A percentile compares a stretch with the other conserved stretches of the same genome.
phyloP scores from a whole-genome alignment of 2,329 filamentous ascomycete species.

The Juglanconis juglandina region DNA sequence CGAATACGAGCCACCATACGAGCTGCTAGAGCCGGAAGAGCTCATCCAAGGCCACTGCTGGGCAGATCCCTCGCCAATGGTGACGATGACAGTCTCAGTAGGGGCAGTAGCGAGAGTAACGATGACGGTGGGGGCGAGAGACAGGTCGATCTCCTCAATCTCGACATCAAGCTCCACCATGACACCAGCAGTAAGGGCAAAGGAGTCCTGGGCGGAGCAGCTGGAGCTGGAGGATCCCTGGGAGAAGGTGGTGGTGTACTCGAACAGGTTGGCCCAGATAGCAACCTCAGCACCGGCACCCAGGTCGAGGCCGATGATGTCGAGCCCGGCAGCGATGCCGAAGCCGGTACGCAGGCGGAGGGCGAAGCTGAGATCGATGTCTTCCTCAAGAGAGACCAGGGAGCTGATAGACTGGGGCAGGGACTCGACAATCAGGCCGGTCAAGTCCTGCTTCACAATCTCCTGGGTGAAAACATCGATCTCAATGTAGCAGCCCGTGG shows the following conservation, averaged over 20 bases:
- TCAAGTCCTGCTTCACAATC: conserved; percentile 23
- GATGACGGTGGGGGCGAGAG: conserved; percentile 26
- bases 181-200: conserved; percentile 25
- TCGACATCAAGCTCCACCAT: conserved; percentile 25
- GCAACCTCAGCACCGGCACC: conserved; percentile 26
- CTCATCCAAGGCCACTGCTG: conserved; percentile 9
- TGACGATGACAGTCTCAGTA: conserved; percentile 20
- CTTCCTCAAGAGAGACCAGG: conserved; percentile 23
- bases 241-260: conserved; percentile 27
- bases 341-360: conserved; percentile 28
- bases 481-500: conserved; percentile 26
- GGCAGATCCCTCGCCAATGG: conserved; percentile 12
- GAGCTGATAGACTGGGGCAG: conserved; percentile 22
- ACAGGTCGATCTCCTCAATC: conserved; percentile 21
- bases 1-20: not conserved
- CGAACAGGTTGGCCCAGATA: conserved; percentile 30
- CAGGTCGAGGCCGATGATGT: conserved; percentile 23
- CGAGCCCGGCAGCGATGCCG: conserved; percentile 23
- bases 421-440: conserved; percentile 23
- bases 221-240: conserved; percentile 6
- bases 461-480: conserved; percentile 24
- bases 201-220: conserved; percentile 22
- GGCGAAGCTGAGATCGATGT: conserved; percentile 24
- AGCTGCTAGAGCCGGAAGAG: not conserved
- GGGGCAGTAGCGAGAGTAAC: conserved; percentile 25